Base-by-base conservation (phyloP, 2,329 filamentous ascomycete genomes). In the Madurella mycetomatis region DNA sequence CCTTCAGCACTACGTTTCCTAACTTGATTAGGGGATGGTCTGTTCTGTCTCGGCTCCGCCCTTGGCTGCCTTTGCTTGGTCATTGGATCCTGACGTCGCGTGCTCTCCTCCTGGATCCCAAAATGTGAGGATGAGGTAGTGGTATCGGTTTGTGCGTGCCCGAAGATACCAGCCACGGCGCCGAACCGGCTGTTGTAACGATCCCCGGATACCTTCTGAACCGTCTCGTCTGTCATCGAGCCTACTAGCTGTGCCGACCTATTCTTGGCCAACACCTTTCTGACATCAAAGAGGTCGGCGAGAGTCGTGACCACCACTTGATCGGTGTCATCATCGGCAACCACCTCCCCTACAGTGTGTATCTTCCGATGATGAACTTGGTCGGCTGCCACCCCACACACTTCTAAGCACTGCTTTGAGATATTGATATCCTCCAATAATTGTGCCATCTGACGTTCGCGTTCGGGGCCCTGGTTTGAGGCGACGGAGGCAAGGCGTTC, bases 281-380 rank as follows among this genome's bases (percentile, higher is more conserved):
- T 43, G 41, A 43, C 41, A 43, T 43, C 41, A 43, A 43, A 43
- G 41, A 43, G 41, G 25, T 43, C 41, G 16, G 41, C 41, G 41
- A 43, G 13, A 12, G 41, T 43, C 25, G 41, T 43, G 41, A 43
- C 16, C 17, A 43, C 41, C 41, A 43, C 41, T 43, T 43, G 41
- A 19, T 43, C 41, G 9, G 41, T 16, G 41, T 43, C 41, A 43
- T 43, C 17, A 43, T 43, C 16, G 41, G 41, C 41, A 12, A 9
- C 9, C 15, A 25, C 41, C 41, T 43, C 41, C 16, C 41, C 41
- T 8, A 43, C 15, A 25, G 41, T 43, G 41, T 43, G 41, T 19
- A 43, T 25, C 41, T 43, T 43, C 41, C 41, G 41, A 19, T 43
- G 41, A 25, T 43, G 12, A 19, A 43, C 41, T 43, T 43, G 41